phyloP scores from a whole-genome alignment of 257 asterid species.

The Solanum bukasovii region DNA sequence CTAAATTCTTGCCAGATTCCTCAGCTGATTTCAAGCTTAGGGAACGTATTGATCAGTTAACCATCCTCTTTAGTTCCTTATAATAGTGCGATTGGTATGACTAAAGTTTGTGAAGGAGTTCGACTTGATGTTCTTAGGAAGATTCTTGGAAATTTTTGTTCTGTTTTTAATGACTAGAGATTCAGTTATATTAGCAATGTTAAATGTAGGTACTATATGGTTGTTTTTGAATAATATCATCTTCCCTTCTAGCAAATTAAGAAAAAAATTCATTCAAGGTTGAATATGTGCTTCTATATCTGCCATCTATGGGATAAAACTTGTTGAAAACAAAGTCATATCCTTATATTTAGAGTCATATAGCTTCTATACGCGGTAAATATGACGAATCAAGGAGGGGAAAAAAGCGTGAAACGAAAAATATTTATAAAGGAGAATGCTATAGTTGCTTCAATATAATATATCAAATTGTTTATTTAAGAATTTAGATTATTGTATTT shows the following conservation, averaged over 20 bases:
- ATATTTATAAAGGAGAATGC: too few species aligned
- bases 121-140: too few species aligned
- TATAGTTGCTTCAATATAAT: too few species aligned
- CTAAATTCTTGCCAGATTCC: conserved; percentile 75
- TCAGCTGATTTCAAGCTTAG: conserved; percentile 41
- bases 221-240: background rate
- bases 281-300: background rate
- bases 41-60: conserved; percentile 5
- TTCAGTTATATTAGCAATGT: background rate
- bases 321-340: background rate
- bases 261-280: background rate
- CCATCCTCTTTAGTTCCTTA: background rate
- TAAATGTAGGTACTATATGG: background rate
- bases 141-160: background rate
- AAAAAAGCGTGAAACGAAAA: background rate
- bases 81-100: background rate
- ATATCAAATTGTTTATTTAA: background rate
- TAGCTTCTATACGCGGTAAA: too few species aligned
- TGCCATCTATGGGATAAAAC: background rate
- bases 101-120: background rate
- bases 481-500: background rate
- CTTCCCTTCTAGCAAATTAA: background rate
- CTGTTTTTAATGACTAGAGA: background rate
- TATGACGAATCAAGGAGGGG: background rate
- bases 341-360: too few species aligned